These are phyloP conservation scores for Pyrenopolyporus hunteri DNA, from an alignment of 495 filamentous ascomycete genomes.

Conservation along the genomic window DNA sequence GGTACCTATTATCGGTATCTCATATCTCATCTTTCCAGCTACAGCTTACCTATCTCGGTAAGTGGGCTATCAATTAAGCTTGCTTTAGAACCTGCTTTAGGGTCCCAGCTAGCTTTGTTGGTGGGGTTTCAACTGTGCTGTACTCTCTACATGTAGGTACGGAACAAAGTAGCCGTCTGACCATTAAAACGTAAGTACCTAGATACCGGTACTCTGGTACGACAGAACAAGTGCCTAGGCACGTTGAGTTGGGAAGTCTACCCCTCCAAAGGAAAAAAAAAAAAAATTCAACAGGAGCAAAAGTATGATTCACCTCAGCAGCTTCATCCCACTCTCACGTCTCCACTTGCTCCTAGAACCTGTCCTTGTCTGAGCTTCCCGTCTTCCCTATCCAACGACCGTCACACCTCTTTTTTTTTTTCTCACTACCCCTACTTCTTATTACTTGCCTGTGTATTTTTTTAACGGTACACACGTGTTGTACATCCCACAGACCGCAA, in stretches of 20 bases:
- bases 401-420: conserved; percentile 23
- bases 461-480: conserved; percentile 13
- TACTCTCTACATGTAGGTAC: conserved; percentile 18
- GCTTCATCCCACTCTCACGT: conserved; percentile 34
- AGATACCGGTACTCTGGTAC: conserved; percentile 9
- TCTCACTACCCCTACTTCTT: conserved; percentile 2
- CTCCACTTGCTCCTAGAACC: conserved; percentile 31
- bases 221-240: background rate
- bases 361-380: conserved; percentile 34
- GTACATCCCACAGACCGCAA: conserved; percentile 13
- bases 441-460: conserved; percentile 6
- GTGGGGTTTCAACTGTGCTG: conserved; percentile 18
- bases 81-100: conserved; percentile 30
- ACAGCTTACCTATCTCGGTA: conserved; percentile 32
- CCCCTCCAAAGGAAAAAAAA: conserved; percentile 29
- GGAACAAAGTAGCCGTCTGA: background rate
- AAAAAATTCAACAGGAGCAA: conserved; percentile 9
- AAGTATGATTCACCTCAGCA: conserved; percentile 31
- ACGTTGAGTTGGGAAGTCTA: conserved; percentile 6
- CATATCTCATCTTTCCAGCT: background rate
- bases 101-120: conserved; percentile 31
- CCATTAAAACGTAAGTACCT: conserved; percentile 1
- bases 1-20: background rate
- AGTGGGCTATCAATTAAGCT: conserved; percentile 37
- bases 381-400: conserved; percentile 25